A percentile compares a stretch with the other conserved stretches of the same genome.
Evolutionary conservation across 2,329 filamentous ascomycete species (phyloP).

Genomic region (Calonectria pauciramosa): DNA sequence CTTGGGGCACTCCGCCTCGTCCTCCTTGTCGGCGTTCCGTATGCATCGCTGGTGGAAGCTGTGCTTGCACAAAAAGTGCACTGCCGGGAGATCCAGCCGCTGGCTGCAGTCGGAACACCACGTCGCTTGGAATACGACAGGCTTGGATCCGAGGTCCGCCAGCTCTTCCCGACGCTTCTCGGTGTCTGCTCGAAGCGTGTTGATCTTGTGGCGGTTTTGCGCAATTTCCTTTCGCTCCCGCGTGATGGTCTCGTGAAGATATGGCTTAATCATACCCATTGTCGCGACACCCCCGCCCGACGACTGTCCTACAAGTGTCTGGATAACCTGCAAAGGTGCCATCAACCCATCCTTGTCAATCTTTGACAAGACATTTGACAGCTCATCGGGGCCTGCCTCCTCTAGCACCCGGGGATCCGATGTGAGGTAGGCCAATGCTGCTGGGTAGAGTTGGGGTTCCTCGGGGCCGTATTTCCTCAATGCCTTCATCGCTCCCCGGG

Average conservation of each 20-base stretch:
- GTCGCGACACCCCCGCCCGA: conserved; percentile 78
- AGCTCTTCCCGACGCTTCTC: conserved; percentile 84
- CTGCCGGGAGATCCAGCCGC: conserved; percentile 85
- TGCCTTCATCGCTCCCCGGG: conserved; percentile 88
- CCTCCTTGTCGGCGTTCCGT: conserved; percentile 64
- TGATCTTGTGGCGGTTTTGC: conserved; percentile 83
- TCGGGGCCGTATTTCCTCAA: conserved; percentile 91
- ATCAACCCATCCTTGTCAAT: conserved; percentile 94
- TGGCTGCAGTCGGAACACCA: conserved; percentile 87
- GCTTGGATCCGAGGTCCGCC: conserved; percentile 80
- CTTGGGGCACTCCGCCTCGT: conserved; percentile 84
- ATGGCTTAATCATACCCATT: conserved; percentile 97
- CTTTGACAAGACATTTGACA: conserved; percentile 83
- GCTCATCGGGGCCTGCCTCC: conserved; percentile 86
- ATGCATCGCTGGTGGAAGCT: conserved; percentile 95
- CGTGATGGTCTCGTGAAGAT: conserved; percentile 89
- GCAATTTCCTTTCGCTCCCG: conserved; percentile 89
- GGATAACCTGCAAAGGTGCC: conserved; percentile 96
- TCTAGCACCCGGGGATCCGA: conserved; percentile 85
- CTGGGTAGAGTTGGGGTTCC: conserved; percentile 92
- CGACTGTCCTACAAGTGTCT: conserved; percentile 81
- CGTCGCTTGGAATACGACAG: conserved; percentile 90
- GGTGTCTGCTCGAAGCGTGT: conserved; percentile 87
- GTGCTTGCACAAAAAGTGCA: conserved; percentile 98
- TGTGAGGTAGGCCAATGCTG: conserved; percentile 93